Conservation (phyloP, 1,139 yeast genomes). For the Hanseniaspora uvarum region DNA sequence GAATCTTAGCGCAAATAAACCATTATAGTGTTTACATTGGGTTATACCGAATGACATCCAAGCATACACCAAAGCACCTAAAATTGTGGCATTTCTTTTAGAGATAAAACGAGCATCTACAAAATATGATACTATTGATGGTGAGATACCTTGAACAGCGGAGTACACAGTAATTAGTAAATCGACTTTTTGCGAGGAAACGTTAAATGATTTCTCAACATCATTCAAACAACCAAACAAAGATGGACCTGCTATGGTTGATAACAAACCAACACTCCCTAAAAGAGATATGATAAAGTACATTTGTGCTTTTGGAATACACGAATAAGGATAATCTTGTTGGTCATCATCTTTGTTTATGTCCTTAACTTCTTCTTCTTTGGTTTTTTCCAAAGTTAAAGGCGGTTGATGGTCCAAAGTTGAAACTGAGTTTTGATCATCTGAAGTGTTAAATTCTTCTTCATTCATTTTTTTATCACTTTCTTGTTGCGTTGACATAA, state of each 20-base stretch:
- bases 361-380: not conserved
- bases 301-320: constrained; percentile 34
- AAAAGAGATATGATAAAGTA: constrained; percentile 34
- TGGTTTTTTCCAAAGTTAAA: not conserved
- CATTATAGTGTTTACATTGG: constrained; percentile 42
- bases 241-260: constrained; percentile 59
- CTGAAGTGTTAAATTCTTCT: not conserved
- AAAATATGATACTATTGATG: constrained; percentile 52
- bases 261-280: constrained; percentile 45
- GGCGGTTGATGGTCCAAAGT: not conserved
- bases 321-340: constrained; percentile 25
- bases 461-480: not conserved
- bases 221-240: constrained; percentile 62
- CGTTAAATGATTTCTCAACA: constrained; percentile 42
- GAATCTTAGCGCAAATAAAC: constrained; percentile 48
- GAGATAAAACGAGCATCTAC: constrained; percentile 51
- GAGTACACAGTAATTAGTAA: constrained; percentile 62
- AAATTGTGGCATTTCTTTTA: constrained; percentile 52
- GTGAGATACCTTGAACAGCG: constrained; percentile 59
- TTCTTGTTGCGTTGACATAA: not conserved
- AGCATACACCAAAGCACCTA: constrained; percentile 45
- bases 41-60: constrained; percentile 56
- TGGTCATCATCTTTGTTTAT: constrained; percentile 12
- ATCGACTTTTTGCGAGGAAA: constrained; percentile 48
- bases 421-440: not conserved